phyloP scores from a whole-genome alignment of 495 filamentous ascomycete genomes.

The Xylaria longipes region DNA sequence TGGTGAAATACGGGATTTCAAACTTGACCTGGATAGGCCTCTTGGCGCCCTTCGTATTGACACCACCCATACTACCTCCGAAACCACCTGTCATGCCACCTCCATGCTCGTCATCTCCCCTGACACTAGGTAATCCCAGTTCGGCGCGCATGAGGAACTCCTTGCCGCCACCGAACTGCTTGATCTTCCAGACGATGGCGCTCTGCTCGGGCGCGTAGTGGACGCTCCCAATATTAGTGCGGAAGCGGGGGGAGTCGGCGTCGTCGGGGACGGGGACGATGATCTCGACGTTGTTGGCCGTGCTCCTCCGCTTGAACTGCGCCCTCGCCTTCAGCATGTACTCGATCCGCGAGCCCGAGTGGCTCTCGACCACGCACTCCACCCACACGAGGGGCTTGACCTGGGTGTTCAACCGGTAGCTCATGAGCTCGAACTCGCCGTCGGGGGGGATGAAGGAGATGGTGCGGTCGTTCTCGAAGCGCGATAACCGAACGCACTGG shows the following conservation, averaged over 20 bases:
- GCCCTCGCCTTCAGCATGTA: constrained; percentile 99
- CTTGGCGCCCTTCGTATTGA: constrained; percentile 78
- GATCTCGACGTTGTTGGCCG: constrained; percentile 99
- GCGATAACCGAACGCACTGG: constrained; percentile 92
- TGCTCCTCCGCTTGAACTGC: constrained; percentile 97
- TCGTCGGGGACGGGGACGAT: constrained; percentile 97
- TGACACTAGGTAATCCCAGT: constrained; percentile 89
- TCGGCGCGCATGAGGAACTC: constrained; percentile 99
- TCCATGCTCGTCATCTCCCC: constrained; percentile 94
- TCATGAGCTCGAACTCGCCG: constrained; percentile 99
- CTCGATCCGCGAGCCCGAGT: constrained; percentile 93
- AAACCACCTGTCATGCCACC: constrained; percentile 97
- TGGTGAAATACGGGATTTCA: constrained; percentile 99
- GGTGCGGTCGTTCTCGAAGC: constrained; percentile 98
- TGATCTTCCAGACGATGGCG: constrained; percentile 99
- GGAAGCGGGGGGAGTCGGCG: constrained; percentile 94
- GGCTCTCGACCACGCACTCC: constrained; percentile 94
- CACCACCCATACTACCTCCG: constrained; percentile 92
- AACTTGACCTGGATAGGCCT: constrained; percentile 98
- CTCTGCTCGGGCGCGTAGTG: constrained; percentile 98
- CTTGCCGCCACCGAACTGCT: constrained; percentile 98
- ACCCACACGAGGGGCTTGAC: constrained; percentile 99
- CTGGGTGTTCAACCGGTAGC: constrained; percentile 97
- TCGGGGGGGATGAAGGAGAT: constrained; percentile 99
- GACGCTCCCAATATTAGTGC: constrained; percentile 96